Conservation (phyloP, 2,329 filamentous ascomycete species). For the Periconia digitata region DNA sequence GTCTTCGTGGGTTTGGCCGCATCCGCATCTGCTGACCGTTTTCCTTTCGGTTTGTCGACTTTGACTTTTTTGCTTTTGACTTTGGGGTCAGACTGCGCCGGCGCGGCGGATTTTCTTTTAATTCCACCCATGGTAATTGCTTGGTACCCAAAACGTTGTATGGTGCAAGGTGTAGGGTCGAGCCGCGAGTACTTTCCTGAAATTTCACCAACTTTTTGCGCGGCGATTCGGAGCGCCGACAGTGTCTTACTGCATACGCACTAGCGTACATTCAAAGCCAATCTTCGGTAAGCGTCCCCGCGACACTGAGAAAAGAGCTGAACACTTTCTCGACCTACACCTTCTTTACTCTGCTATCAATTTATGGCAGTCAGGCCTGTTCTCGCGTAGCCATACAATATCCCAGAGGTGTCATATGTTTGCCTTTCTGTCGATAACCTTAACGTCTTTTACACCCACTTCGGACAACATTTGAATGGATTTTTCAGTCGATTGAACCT, state of each 20-base stretch:
- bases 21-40: conserved; percentile 26
- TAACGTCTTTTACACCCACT: too few relatives aligned
- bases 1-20: conserved; percentile 29
- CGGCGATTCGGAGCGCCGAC: conserved; percentile 7
- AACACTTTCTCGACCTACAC: too few relatives aligned
- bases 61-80: conserved; percentile 43
- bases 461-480: too few relatives aligned
- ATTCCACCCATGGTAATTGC: conserved; percentile 34
- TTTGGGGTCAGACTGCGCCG: conserved; percentile 21
- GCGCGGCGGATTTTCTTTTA: conserved; percentile 33
- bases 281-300: too few relatives aligned
- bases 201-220: conserved; percentile 22
- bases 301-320: too few relatives aligned
- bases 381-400: too few relatives aligned
- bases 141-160: not conserved
- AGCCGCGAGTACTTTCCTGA: conserved; percentile 10
- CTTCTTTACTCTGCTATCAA: too few relatives aligned
- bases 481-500: too few relatives aligned
- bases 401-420: too few relatives aligned
- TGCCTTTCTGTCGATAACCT: too few relatives aligned
- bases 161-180: not conserved
- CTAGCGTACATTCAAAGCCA: not conserved
- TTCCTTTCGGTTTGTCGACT: conserved; percentile 34
- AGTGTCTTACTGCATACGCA: conserved; percentile 7
- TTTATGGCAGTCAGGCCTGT: too few relatives aligned